Percentiles rank a stretch among this genome's conserved stretches.
phyloP scores from a whole-genome alignment of 352 stramenopile genomes.

The Plasmopara halstedii region DNA sequence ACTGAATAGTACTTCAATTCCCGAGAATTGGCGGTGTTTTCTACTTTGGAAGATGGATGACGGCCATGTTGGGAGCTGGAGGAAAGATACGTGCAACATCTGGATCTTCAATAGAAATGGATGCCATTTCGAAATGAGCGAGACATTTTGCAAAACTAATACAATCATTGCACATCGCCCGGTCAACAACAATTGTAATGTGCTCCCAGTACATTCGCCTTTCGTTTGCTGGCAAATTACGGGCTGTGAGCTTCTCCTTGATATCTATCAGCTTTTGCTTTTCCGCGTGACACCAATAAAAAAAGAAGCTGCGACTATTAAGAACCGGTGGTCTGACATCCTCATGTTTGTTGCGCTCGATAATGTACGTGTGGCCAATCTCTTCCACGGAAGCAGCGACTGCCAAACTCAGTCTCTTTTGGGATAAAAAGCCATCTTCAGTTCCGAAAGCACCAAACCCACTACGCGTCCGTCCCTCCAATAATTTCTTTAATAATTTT shows the following conservation, averaged over 20 bases:
- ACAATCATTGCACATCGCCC: conserved; percentile 71
- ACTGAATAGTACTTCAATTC: conserved; percentile 84
- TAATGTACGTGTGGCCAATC: conserved; percentile 61
- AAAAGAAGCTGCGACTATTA: conserved; percentile 80
- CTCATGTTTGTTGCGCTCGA: conserved; percentile 49
- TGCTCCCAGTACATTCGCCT: conserved; percentile 36
- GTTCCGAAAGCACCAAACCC: conserved; percentile 72
- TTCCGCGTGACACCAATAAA: conserved; percentile 83
- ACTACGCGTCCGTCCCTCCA: conserved; percentile 42
- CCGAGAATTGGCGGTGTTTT: no score
- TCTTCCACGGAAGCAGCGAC: conserved; percentile 42
- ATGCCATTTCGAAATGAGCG: conserved; percentile 28
- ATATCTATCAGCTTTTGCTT: conserved; percentile 83
- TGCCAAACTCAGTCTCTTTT: conserved; percentile 56
- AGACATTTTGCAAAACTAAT: conserved; percentile 49
- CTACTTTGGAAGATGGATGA: background rate
- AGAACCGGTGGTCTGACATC: conserved; percentile 37
- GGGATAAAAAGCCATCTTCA: conserved; percentile 44
- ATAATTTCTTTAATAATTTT: conserved; percentile 22
- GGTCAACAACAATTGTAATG: conserved; percentile 54
- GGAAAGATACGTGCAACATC: conserved; percentile 34
- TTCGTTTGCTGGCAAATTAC: background rate
- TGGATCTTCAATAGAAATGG: conserved; percentile 50
- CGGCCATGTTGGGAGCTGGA: conserved; percentile 1
- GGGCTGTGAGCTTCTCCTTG: conserved; percentile 38